Percentiles rank a stretch among this genome's conserved stretches.
phyloP scores from a whole-genome alignment of 768 basidiomycete species.

The Rhodotorula paludigena region DNA sequence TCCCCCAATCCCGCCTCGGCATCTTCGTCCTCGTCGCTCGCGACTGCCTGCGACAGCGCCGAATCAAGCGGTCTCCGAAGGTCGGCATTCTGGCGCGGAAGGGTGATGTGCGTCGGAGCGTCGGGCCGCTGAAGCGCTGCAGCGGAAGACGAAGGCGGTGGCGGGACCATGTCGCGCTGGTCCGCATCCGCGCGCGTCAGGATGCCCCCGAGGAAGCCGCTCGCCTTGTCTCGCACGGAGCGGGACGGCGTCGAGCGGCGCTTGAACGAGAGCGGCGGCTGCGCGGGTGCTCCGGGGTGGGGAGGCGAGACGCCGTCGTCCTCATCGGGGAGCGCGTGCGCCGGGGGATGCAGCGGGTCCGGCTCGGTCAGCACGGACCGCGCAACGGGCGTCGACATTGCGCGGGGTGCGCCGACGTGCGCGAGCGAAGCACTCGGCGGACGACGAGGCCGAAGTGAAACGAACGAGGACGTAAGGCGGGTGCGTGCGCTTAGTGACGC shows the following conservation, averaged over 20 bases:
- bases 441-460: background rate
- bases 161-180: constrained; percentile 4
- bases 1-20: background rate
- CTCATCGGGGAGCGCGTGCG: background rate
- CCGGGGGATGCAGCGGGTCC: background rate
- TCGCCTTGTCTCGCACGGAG: background rate
- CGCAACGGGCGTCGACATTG: constrained; percentile 2
- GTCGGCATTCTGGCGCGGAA: background rate
- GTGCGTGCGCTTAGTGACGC: background rate
- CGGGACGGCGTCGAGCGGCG: constrained; percentile 5
- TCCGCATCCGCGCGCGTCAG: background rate
- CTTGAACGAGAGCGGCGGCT: constrained; percentile 14
- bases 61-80: background rate
- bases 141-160: too few relatives aligned
- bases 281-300: background rate
- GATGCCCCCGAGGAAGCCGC: constrained; percentile 6
- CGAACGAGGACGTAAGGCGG: background rate
- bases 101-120: background rate
- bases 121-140: background rate
- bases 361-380: background rate
- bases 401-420: too few relatives aligned
- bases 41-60: constrained; percentile 14
- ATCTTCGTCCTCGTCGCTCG: constrained; percentile 11
- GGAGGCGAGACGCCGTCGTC: background rate
- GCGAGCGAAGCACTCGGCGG: background rate